A percentile compares a stretch with the other conserved stretches of the same genome.
Conservation (phyloP, 345 rosid genomes). For the Moringa oleifera region DNA sequence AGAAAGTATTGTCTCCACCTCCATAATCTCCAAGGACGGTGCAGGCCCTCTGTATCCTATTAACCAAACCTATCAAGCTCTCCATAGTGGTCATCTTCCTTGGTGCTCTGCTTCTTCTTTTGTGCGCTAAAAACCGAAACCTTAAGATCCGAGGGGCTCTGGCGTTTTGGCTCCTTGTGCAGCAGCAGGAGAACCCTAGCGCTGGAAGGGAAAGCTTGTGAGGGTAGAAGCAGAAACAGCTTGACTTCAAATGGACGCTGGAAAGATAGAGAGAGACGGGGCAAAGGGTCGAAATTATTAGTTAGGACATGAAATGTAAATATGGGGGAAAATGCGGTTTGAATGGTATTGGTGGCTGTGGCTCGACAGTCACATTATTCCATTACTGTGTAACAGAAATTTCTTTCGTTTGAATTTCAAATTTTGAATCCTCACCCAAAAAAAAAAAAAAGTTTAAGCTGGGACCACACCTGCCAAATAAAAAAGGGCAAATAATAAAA, state of each 20-base stretch:
- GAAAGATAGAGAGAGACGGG: neutral
- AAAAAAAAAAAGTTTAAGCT: too few species aligned
- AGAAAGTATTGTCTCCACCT: conserved; percentile 57
- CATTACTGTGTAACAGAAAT: neutral
- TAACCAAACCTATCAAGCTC: conserved; percentile 86
- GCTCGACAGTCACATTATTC: too few species aligned
- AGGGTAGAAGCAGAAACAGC: neutral
- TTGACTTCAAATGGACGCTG: neutral
- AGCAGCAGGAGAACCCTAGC: conserved; percentile 3
- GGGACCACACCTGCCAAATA: too few species aligned
- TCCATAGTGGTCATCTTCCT: conserved; percentile 81
- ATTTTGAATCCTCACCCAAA: too few species aligned
- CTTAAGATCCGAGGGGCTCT: neutral
- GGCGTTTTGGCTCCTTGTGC: neutral
- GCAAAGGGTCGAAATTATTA: too few species aligned
- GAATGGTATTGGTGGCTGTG: neutral
- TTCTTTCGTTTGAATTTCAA: neutral
- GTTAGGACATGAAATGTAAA: too few species aligned
- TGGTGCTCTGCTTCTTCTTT: conserved; percentile 4
- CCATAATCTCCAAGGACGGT: conserved; percentile 93
- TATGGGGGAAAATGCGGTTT: too few species aligned
- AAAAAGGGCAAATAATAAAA: too few species aligned
- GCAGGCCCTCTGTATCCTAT: conserved; percentile 91
- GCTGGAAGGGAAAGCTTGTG: neutral
- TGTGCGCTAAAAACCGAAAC: neutral